phyloP scores from a whole-genome alignment of 495 filamentous ascomycete species.

The Aspergillus funiculosus region DNA sequence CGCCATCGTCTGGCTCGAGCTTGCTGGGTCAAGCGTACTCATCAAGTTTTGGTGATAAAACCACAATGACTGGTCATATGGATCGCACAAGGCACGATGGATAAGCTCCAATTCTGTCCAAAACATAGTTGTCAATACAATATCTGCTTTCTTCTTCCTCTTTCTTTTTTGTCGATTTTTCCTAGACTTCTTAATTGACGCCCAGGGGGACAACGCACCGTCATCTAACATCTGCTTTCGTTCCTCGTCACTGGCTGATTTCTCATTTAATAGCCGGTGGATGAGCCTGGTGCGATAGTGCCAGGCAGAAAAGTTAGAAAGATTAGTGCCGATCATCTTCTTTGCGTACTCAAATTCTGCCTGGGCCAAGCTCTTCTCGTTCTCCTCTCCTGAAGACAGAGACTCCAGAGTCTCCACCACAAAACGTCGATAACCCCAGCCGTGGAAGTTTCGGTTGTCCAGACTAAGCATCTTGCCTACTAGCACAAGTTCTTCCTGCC shows the following conservation, averaged over 20 bases:
- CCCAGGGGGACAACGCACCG: conserved; percentile 41
- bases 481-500: conserved; percentile 76
- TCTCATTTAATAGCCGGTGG: conserved; percentile 63
- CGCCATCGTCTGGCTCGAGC: conserved; percentile 50
- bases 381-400: conserved; percentile 37
- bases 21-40: conserved; percentile 50
- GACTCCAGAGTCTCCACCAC: conserved; percentile 67
- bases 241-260: conserved; percentile 53
- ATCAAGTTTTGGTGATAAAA: conserved; percentile 89
- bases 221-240: conserved; percentile 66
- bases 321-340: conserved; percentile 70
- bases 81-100: conserved; percentile 73
- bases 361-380: conserved; percentile 56
- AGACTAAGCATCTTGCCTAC: conserved; percentile 78
- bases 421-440: conserved; percentile 84
- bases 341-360: conserved; percentile 84
- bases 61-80: conserved; percentile 90
- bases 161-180: conserved; percentile 6
- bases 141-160: not conserved
- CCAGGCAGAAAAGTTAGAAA: conserved; percentile 98
- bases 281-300: conserved; percentile 83
- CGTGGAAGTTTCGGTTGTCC: conserved; percentile 92
- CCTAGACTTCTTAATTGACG: not conserved
- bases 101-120: conserved; percentile 64
- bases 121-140: not conserved